Evolutionary conservation across 805 yeast species (phyloP).

Genomic region (Metschnikowia sp.): DNA sequence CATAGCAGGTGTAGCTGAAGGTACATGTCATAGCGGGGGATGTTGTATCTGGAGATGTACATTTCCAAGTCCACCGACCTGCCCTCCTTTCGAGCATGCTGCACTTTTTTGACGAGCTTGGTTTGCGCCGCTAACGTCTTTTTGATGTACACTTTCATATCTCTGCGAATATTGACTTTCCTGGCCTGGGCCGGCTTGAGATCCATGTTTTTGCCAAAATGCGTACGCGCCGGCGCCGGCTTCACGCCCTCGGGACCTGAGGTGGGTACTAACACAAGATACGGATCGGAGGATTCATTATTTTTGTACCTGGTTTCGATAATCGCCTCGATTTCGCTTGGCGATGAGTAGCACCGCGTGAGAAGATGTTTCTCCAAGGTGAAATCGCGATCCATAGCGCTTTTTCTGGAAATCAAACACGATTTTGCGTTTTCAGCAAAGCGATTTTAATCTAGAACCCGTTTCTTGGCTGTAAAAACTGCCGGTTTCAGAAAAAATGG

Average conservation of each 20-base stretch:
- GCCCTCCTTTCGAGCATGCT: slow-evolving; percentile 25
- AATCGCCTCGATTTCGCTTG: slow-evolving; percentile 36
- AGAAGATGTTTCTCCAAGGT: slow-evolving; percentile 46
- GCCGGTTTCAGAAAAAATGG: too few species aligned
- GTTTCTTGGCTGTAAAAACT: too few species aligned
- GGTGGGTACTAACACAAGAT: slow-evolving; percentile 30
- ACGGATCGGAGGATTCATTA: slow-evolving; percentile 28
- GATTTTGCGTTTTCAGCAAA: too few species aligned
- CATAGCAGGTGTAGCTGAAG: slow-evolving; percentile 60
- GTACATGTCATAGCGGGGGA: slow-evolving; percentile 49
- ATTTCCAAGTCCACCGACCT: slow-evolving; percentile 19
- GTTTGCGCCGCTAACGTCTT: slow-evolving; percentile 38
- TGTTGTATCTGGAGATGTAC: slow-evolving; percentile 24
- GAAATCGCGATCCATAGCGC: slow-evolving; percentile 38
- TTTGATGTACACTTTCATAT: slow-evolving; percentile 41
- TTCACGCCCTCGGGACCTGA: slow-evolving; percentile 14
- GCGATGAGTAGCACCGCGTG: slow-evolving; percentile 40
- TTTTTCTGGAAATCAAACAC: too few species aligned
- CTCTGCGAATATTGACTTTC: slow-evolving; percentile 34
- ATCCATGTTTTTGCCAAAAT: slow-evolving; percentile 4
- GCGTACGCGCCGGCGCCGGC: slow-evolving; percentile 12
- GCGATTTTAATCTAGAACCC: too few species aligned
- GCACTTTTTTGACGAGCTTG: slow-evolving; percentile 34
- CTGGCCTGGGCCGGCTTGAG: slow-evolving; percentile 16
- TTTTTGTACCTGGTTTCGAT: slow-evolving; percentile 45